Conservation (phyloP, 2,329 filamentous ascomycete species). For the Escovopsis sp. region DNA sequence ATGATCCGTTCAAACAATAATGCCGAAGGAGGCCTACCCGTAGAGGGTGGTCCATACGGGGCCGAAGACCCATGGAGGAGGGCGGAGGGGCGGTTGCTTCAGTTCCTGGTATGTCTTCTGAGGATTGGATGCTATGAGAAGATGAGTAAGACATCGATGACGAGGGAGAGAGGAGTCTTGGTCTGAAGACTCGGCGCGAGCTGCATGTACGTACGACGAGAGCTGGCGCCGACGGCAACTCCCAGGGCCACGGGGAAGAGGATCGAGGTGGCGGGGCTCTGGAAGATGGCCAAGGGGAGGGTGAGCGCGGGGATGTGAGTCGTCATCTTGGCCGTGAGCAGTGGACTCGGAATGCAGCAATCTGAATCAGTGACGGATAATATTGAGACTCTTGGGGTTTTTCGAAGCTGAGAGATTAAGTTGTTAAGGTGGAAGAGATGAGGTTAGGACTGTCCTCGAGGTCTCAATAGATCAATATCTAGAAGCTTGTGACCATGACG, state of each 20-base stretch:
- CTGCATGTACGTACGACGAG: constrained; percentile 41
- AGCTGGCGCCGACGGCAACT: constrained; percentile 56
- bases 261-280: constrained; percentile 56
- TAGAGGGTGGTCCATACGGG: constrained; percentile 55
- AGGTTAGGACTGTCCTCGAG: not conserved
- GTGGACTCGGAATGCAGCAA: not conserved
- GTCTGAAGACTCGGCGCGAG: not conserved
- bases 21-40: constrained; percentile 21
- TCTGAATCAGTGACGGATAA: not conserved
- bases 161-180: too few species aligned
- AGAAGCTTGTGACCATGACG: not conserved
- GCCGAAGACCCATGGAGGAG: constrained; percentile 47
- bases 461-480: too few species aligned
- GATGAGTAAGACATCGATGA: not conserved
- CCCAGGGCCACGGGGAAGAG: constrained; percentile 63
- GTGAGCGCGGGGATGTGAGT: constrained; percentile 67
- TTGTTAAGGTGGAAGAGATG: not conserved
- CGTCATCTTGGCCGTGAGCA: constrained; percentile 45
- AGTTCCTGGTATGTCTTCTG: constrained; percentile 49
- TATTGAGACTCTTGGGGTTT: too few species aligned
- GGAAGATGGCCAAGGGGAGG: constrained; percentile 56
- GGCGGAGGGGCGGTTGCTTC: constrained; percentile 51
- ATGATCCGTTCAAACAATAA: not conserved
- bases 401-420: not conserved
- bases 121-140: constrained; percentile 34